These are phyloP conservation scores for Chalciporus pseudorubinellus DNA, from an alignment of 768 basidiomycete species.

Conservation along the genomic window DNA sequence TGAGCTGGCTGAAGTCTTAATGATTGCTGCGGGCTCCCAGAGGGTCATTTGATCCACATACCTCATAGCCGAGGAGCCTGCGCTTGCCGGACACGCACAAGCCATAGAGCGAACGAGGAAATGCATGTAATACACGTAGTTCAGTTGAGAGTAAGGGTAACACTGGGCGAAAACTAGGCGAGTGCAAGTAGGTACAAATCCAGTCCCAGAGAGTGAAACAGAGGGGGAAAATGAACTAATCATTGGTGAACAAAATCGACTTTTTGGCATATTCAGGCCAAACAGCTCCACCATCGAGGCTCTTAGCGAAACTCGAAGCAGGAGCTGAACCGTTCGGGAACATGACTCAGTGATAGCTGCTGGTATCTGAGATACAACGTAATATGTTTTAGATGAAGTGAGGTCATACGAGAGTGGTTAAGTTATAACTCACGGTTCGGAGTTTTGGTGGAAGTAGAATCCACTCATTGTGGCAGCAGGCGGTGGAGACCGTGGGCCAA, in stretches of 20 bases:
- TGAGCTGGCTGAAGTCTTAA: no score
- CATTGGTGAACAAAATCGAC: conserved; percentile 1
- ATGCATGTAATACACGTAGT: neutral
- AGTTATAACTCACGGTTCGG: conserved; percentile 72
- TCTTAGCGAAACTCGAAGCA: conserved; percentile 84
- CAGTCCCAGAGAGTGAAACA: neutral
- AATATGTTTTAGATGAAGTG: conserved; percentile 4
- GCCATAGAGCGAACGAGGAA: conserved; percentile 19
- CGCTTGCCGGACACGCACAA: neutral
- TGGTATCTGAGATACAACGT: conserved; percentile 62
- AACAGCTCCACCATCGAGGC: conserved; percentile 5
- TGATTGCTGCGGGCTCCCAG: no score
- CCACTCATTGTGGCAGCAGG: conserved; percentile 78
- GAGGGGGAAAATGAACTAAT: conserved; percentile 4
- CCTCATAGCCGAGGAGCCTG: neutral
- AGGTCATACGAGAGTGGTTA: conserved; percentile 1
- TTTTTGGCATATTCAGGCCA: neutral
- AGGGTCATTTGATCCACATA: neutral
- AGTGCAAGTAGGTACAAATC: conserved; percentile 17
- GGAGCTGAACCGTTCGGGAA: conserved; percentile 68
- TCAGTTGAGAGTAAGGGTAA: conserved; percentile 14
- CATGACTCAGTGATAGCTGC: conserved; percentile 78
- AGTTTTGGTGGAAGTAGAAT: conserved; percentile 92
- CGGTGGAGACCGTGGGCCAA: conserved; percentile 45
- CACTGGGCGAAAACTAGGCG: conserved; percentile 14